Conservation (phyloP, 371 early-diverging fungal genomes). For the Actinomortierella wolfii region DNA sequence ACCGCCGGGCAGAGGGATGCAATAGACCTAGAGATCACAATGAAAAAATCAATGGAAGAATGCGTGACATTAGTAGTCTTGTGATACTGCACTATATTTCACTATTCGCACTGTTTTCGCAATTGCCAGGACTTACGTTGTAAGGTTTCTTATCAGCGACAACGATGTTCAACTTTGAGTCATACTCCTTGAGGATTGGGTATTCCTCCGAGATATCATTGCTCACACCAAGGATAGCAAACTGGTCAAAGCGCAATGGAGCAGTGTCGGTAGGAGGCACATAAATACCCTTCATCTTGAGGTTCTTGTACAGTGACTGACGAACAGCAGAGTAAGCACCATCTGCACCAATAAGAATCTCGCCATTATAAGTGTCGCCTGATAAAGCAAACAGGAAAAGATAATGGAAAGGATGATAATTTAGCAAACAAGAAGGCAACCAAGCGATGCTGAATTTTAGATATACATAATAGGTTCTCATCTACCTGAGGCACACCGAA, state of each 20-base stretch:
- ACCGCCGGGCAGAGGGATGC: no score
- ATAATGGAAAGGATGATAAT: no score
- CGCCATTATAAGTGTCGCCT: conserved; percentile 24
- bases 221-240: conserved; percentile 35
- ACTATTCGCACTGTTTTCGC: no score
- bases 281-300: conserved; percentile 20
- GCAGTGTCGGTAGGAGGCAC: conserved; percentile 27
- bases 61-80: no score
- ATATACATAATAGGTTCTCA: no score
- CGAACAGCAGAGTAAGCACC: conserved; percentile 37
- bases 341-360: conserved; percentile 38
- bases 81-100: no score
- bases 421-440: no score
- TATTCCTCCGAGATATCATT: conserved; percentile 24
- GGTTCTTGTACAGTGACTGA: conserved; percentile 29
- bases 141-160: conserved; percentile 35
- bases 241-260: conserved; percentile 41
- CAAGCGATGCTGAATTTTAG: no score
- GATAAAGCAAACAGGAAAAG: not conserved
- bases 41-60: no score
- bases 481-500: conserved; percentile 12
- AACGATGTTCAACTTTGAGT: conserved; percentile 19
- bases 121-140: conserved; percentile 15
- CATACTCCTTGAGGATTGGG: conserved; percentile 14
- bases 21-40: no score